These are phyloP conservation scores for Schrenkiella parvula DNA, from an alignment of 345 rosid genomes.

Conservation along the genomic window DNA sequence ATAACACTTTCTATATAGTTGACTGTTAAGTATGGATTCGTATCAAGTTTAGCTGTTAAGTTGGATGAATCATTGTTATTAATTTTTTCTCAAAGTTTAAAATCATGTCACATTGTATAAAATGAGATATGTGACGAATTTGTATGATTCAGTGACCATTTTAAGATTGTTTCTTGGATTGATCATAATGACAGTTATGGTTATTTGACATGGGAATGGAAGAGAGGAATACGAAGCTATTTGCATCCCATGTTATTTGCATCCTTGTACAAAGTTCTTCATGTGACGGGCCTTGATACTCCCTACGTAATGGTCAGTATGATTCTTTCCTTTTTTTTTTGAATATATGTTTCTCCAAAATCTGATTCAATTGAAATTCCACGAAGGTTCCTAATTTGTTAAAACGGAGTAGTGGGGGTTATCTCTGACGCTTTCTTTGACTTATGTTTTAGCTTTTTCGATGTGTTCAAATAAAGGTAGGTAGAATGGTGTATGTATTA, in stretches of 20 bases:
- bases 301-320: slow-evolving; percentile 67
- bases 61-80: background rate
- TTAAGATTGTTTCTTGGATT: background rate
- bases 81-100: background rate
- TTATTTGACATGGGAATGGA: slow-evolving; percentile 95
- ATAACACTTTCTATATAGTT: background rate
- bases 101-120: background rate
- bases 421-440: background rate
- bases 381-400: background rate
- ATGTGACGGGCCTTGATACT: slow-evolving; percentile 59
- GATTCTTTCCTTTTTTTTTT: background rate
- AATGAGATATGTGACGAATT: background rate
- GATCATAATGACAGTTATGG: slow-evolving; percentile 55
- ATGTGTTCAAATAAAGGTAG: background rate
- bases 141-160: background rate
- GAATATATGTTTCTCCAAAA: background rate
- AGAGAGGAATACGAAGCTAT: slow-evolving; percentile 82
- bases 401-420: background rate
- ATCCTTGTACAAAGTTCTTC: slow-evolving; percentile 59
- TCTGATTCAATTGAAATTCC: background rate
- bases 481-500: background rate
- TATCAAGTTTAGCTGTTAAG: background rate
- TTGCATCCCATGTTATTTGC: slow-evolving; percentile 86
- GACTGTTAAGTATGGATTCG: background rate
- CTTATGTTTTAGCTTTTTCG: background rate